Percentiles rank a stretch among this genome's conserved stretches.
Evolutionary conservation across 1,284 basidiomycete species (phyloP).

Genomic region (Ceratobasidium sp.): DNA sequence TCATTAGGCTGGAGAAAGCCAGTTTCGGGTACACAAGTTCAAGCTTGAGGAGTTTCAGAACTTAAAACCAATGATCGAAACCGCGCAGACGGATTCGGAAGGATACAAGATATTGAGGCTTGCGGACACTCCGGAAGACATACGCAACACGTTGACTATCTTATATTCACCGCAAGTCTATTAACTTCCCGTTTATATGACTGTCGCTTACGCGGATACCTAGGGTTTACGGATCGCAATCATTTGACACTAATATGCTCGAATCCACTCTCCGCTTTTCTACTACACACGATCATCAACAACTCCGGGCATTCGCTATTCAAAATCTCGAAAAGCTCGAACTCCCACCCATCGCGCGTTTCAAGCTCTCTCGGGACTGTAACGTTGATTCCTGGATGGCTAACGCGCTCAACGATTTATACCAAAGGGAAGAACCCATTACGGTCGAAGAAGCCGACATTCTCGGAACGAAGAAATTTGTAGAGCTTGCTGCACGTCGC

Average conservation of each 20-base stretch:
- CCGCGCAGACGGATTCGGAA: background rate
- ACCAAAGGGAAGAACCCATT: conserved; percentile 9
- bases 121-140: conserved; percentile 11
- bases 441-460: background rate
- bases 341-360: background rate
- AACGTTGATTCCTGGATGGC: background rate
- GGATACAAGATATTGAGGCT: background rate
- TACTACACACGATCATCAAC: background rate
- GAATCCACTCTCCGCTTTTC: conserved; percentile 10
- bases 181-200: background rate
- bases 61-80: background rate
- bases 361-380: conserved; percentile 1
- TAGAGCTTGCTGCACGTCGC: background rate
- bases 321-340: background rate
- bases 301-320: conserved; percentile 1
- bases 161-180: conserved; percentile 19
- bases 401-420: conserved; percentile 9
- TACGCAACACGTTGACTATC: conserved; percentile 11
- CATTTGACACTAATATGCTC: background rate
- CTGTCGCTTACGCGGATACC: background rate
- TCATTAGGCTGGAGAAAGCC: background rate
- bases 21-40: conserved; percentile 15
- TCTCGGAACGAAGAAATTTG: conserved; percentile 6
- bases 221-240: background rate
- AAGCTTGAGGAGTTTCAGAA: conserved; percentile 22